A percentile compares a stretch with the other conserved stretches of the same genome.
phyloP scores from a whole-genome alignment of 768 basidiomycete species.

The Mycena sanguinolenta region DNA sequence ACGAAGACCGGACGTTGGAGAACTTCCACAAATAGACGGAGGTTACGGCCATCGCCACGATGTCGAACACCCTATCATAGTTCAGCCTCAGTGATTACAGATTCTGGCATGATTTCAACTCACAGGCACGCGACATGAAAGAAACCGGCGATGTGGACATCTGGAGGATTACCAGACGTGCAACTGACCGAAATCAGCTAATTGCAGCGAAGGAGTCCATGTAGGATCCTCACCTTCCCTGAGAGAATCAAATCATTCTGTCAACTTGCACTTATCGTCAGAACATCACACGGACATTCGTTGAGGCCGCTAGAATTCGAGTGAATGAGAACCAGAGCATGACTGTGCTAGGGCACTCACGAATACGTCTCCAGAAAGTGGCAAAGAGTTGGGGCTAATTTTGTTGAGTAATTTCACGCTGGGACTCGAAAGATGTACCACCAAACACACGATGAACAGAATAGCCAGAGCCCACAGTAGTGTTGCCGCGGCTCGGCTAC shows the following conservation, averaged over 20 bases:
- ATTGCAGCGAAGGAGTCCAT: background rate
- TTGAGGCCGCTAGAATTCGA: background rate
- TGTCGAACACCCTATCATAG: slow-evolving; percentile 17
- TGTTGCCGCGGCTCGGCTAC: no score
- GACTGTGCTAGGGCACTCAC: slow-evolving; percentile 12
- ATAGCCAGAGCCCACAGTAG: background rate
- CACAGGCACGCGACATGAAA: slow-evolving; percentile 30
- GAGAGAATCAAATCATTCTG: no score
- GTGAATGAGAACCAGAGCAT: background rate
- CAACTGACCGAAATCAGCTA: background rate
- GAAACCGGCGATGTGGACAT: slow-evolving; percentile 16
- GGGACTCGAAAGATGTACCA: background rate
- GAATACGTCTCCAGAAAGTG: slow-evolving; percentile 20
- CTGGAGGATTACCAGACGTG: slow-evolving; percentile 8
- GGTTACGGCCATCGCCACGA: slow-evolving; percentile 17
- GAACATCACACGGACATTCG: background rate
- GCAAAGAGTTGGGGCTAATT: slow-evolving; percentile 2
- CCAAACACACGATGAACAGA: slow-evolving; percentile 2
- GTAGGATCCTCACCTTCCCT: background rate
- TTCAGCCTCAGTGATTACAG: background rate
- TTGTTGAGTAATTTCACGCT: background rate
- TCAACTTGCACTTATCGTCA: no score
- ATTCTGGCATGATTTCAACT: background rate
- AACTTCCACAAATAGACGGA: slow-evolving; percentile 26
- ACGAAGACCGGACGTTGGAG: slow-evolving; percentile 14